phyloP scores from a whole-genome alignment of 768 basidiomycete genomes.

The Xerocomellus amylosporus region DNA sequence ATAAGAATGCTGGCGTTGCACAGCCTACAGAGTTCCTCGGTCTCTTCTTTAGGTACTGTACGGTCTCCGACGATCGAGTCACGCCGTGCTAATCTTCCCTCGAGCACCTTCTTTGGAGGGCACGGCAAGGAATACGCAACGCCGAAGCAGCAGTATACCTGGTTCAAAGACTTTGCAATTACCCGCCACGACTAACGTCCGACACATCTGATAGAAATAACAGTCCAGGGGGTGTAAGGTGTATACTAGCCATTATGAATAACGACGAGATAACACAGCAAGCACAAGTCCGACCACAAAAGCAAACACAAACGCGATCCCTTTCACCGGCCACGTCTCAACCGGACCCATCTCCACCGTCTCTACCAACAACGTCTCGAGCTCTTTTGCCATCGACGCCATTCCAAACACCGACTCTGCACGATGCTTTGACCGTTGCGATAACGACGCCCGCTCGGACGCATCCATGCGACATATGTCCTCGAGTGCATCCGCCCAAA shows the following conservation, averaged over 20 bases:
- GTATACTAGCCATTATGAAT: not conserved
- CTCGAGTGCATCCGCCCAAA: slow-evolving; percentile 69
- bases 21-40: slow-evolving; percentile 18
- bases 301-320: slow-evolving; percentile 15
- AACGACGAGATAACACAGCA: slow-evolving; percentile 18
- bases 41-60: slow-evolving; percentile 73
- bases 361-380: slow-evolving; percentile 55
- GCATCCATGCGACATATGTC: slow-evolving; percentile 46
- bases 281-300: slow-evolving; percentile 27
- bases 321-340: slow-evolving; percentile 17
- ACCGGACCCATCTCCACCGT: slow-evolving; percentile 56
- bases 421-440: slow-evolving; percentile 53
- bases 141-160: slow-evolving; percentile 69
- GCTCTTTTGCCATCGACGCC: slow-evolving; percentile 62
- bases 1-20: not conserved
- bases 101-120: slow-evolving; percentile 69
- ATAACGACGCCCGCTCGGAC: slow-evolving; percentile 37
- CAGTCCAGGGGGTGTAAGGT: not conserved
- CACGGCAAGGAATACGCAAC: slow-evolving; percentile 31
- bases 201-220: not conserved
- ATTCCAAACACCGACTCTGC: slow-evolving; percentile 71
- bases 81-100: not conserved
- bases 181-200: slow-evolving; percentile 19
- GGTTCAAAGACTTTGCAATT: slow-evolving; percentile 71
- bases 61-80: not conserved